A percentile compares a stretch with the other conserved stretches of the same genome.
These are phyloP conservation scores for Apophysomyces variabilis DNA, from an alignment of 371 early-diverging fungal species.

Conservation along the genomic window DNA sequence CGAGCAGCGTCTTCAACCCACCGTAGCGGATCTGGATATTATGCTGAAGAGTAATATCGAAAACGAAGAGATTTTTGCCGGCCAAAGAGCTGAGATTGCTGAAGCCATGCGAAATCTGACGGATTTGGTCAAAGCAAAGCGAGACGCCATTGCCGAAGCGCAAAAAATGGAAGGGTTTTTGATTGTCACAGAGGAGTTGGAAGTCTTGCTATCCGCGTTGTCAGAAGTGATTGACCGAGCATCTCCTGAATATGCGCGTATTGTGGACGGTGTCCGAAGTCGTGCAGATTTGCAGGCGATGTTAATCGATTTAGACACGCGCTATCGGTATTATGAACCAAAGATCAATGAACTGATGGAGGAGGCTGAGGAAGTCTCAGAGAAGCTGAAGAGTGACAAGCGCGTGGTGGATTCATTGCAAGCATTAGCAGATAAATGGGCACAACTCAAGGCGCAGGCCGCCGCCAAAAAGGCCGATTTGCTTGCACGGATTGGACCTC, in stretches of 20 bases:
- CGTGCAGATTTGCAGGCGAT: constrained; percentile 60
- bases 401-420: constrained; percentile 52
- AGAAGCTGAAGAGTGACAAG: constrained; percentile 48
- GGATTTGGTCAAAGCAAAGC: constrained; percentile 44
- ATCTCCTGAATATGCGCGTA: constrained; percentile 37
- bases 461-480: constrained; percentile 55
- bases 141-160: constrained; percentile 43
- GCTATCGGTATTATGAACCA: constrained; percentile 61
- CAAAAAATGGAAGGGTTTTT: constrained; percentile 50
- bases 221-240: constrained; percentile 52
- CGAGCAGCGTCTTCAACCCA: constrained; percentile 40
- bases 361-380: constrained; percentile 45
- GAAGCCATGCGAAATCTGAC: constrained; percentile 39
- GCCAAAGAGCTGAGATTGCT: constrained; percentile 50
- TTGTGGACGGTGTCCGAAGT: constrained; percentile 36
- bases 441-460: constrained; percentile 48
- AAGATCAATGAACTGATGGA: constrained; percentile 55
- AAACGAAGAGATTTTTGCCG: constrained; percentile 35
- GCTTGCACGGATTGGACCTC: constrained; percentile 35
- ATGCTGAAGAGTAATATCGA: constrained; percentile 32
- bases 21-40: constrained; percentile 43
- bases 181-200: constrained; percentile 51
- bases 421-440: constrained; percentile 52
- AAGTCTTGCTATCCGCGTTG: constrained; percentile 47
- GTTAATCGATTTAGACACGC: constrained; percentile 59